Percentiles rank a stretch among this genome's conserved stretches.
Evolutionary conservation across 306 rosid species (phyloP).

Genomic region (Glycine latifolia): DNA sequence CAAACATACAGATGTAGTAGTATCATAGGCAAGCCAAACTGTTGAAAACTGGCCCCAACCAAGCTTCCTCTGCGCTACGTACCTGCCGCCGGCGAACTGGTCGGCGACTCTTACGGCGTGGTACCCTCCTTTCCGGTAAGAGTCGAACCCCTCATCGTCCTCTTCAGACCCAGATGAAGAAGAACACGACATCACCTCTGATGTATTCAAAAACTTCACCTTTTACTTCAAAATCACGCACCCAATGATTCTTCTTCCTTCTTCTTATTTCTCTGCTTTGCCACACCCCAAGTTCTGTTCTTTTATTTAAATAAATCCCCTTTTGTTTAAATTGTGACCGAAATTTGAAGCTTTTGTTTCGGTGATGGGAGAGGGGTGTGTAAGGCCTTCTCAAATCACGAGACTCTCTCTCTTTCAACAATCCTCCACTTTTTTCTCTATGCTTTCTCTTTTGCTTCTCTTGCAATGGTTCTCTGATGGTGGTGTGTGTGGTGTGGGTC

Average conservation of each 20-base stretch:
- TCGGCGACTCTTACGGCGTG: slow-evolving; percentile 93
- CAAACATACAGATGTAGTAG: slow-evolving; percentile 67
- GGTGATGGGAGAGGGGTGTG: slow-evolving; percentile 37
- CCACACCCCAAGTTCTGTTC: slow-evolving; percentile 4
- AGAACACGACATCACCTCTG: slow-evolving; percentile 80
- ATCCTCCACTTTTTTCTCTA: slow-evolving; percentile 72
- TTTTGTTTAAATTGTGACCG: slow-evolving; percentile 7
- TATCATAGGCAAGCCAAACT: slow-evolving; percentile 97
- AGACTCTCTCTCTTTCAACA: neutral
- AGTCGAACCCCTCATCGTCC: slow-evolving; percentile 90
- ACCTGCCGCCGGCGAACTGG: slow-evolving; percentile 89
- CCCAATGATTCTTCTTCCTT: neutral
- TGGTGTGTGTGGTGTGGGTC: slow-evolving; percentile 3
- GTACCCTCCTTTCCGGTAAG: slow-evolving; percentile 94
- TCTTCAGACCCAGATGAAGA: slow-evolving; percentile 95
- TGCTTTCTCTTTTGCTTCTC: slow-evolving; percentile 40
- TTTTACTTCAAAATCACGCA: neutral
- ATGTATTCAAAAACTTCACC: slow-evolving; percentile 39
- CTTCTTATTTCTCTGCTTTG: neutral
- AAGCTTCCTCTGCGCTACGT: slow-evolving; percentile 86
- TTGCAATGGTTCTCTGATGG: neutral
- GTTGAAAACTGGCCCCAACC: slow-evolving; percentile 99
- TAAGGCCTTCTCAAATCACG: slow-evolving; percentile 51
- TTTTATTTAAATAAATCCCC: neutral
- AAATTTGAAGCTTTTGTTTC: slow-evolving; percentile 52